These are phyloP conservation scores for Lentinula edodes DNA, from an alignment of 768 basidiomycete species.

Conservation along the genomic window DNA sequence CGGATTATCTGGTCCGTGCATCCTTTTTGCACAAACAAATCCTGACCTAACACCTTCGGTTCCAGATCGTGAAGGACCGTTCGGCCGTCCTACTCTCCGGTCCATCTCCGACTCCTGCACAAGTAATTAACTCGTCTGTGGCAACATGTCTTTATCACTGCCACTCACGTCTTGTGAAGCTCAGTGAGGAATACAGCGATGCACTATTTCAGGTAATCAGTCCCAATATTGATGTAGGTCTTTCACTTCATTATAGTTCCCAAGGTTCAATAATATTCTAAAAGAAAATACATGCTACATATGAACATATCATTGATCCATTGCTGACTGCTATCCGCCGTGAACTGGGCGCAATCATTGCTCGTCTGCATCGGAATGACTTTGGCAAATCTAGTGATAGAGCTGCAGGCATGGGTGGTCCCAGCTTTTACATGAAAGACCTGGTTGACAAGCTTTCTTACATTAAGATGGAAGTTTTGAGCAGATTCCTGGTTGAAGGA, in stretches of 20 bases:
- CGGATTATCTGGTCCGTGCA: slow-evolving; percentile 63
- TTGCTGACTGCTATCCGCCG: slow-evolving; percentile 65
- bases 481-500: slow-evolving; percentile 67
- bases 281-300: slow-evolving; percentile 47
- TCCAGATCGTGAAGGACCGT: slow-evolving; percentile 71
- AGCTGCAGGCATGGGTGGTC: slow-evolving; percentile 53
- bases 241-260: background rate
- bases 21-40: background rate
- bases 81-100: slow-evolving; percentile 72
- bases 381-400: slow-evolving; percentile 71
- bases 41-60: slow-evolving; percentile 4
- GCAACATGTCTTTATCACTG: slow-evolving; percentile 78
- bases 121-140: slow-evolving; percentile 70
- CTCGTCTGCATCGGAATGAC: slow-evolving; percentile 81
- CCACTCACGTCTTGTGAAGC: slow-evolving; percentile 59
- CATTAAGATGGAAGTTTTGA: slow-evolving; percentile 73
- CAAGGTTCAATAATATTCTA: background rate
- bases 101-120: slow-evolving; percentile 73
- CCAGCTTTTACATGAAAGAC: slow-evolving; percentile 89
- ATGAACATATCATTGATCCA: slow-evolving; percentile 56
- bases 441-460: slow-evolving; percentile 83
- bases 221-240: slow-evolving; percentile 52
- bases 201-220: slow-evolving; percentile 49
- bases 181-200: slow-evolving; percentile 63
- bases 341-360: slow-evolving; percentile 75